phyloP scores from a whole-genome alignment of 768 basidiomycete genomes.

The Tulasnella sp. region DNA sequence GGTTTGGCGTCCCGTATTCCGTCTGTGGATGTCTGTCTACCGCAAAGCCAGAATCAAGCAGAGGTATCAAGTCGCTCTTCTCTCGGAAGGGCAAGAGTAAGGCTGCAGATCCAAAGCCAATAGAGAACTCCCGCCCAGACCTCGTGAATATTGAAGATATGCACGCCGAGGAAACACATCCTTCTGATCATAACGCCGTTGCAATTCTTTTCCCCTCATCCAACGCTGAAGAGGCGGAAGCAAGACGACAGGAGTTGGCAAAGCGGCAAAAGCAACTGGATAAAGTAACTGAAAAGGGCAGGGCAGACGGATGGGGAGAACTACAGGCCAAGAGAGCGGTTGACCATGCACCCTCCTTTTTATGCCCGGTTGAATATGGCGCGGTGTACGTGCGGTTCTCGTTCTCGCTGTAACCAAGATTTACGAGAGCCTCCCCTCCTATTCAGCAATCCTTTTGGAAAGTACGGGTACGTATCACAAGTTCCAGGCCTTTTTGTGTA shows the following conservation, averaged over 20 bases:
- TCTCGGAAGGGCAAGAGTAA: constrained; percentile 6
- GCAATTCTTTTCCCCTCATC: constrained; percentile 3
- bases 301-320: constrained; percentile 14
- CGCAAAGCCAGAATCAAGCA: background rate
- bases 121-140: constrained; percentile 18
- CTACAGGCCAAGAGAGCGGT: constrained; percentile 4
- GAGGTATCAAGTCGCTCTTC: constrained; percentile 5
- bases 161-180: constrained; percentile 18
- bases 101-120: background rate
- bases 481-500: background rate
- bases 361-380: constrained; percentile 2
- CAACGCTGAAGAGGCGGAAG: background rate
- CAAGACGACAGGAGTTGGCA: background rate
- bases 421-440: background rate
- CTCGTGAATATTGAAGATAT: constrained; percentile 14
- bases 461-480: background rate
- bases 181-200: constrained; percentile 17
- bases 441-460: background rate
- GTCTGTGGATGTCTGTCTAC: constrained; percentile 47
- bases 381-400: background rate
- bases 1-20: constrained; percentile 42
- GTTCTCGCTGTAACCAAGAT: background rate
- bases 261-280: constrained; percentile 10
- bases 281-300: constrained; percentile 8
- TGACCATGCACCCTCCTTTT: constrained; percentile 8